Evolutionary conservation across 2,329 filamentous ascomycete species (phyloP), one percentile per base, ranked within the genome.

Genomic region (Trichoderma endophyticum): DNA sequence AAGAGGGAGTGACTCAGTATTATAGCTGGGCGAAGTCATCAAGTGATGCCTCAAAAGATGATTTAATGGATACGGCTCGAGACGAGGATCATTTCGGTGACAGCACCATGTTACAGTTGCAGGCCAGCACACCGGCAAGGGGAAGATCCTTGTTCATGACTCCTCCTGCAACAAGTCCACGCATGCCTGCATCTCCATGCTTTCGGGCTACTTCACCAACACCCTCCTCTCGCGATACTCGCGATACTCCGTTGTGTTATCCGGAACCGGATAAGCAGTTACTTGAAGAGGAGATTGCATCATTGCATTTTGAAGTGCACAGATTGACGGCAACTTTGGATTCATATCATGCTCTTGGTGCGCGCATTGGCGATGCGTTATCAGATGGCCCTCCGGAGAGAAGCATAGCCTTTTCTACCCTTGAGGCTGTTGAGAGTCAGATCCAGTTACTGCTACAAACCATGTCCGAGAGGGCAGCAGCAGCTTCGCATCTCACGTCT

Each of bases 131-230:
- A 3, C 87, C 87, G 0, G 83, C 83, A 2, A 76, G 80, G 18
- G 77, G 79, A 56, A 77, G 80, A 59, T 77, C 79, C n/a, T 88
- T 86, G 0, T 88, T 89, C 73, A 84, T 85, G 5, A 88, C 87
- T 0, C 88, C 88, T 0, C 88, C 88, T 1, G 83, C 84, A 3
- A 89, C 88, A 0, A 89, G 87, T 56, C 85, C 86, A 1, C 74
- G 80, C 0, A 73, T 80, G 0, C 78, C 74, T 72, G 72, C 76
- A 0, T 84, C 84, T 2, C 86, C 86, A 0, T 81, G 77, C 54
- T 83, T 80, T 1, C 75, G 74, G 5, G 54, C 74, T 70, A 5
- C 71, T 34, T 59, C 73, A 3, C 72, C 56, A 6, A 72, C 73
- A 1, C 71, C 75, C 5, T 71, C 4, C 3, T 80, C 80, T 0